Evolutionary conservation across 2,329 filamentous ascomycete species (phyloP), one percentile per base, ranked within the genome.

Genomic region (Aspergillus alliaceus): DNA sequence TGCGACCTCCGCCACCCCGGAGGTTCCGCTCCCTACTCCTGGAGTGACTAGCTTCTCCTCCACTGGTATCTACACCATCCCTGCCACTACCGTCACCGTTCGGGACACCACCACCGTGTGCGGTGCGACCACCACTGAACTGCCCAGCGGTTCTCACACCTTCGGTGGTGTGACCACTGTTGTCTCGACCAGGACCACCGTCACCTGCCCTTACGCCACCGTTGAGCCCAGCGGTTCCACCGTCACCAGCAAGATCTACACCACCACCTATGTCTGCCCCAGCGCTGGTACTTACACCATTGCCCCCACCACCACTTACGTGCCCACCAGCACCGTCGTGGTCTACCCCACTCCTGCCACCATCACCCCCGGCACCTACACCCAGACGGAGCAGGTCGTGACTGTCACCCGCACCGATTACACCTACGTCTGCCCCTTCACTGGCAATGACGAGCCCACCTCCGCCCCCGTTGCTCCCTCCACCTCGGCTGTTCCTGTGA

Each of bases 281-380:
- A 80, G 80, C 50, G 80, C 88, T 68, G 89, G 89, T 73, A 90
- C 87, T 56, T 92, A 91, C 82, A 91, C 87, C 71, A 86, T 92
- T 66, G 86, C 82, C 64, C 86, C 89, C 56, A 81, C 82, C 71
- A 89, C 86, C 71, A 89, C 86, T 64, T 80, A 79, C 32, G 80
- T 86, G 64, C 75, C 80, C 56, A 72, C 70, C 57, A 76, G 78
- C 65, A 80, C 81, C 63, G 77, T 88, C 14, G 57, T 76, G 56
- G 83, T 86, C 68, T 87, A 87, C 76, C 89, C 89, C 51, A 83
- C 82, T 58, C 83, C 88, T 53, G 84, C 84, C 63, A 84, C 79
- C 67, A 86, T 86, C 76, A 77, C 77, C 59, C 86, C 89, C 51
- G 90, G 89, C 64, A 90, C 86, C 69, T 93, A 92, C 84, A 88